Percentiles rank a stretch among this genome's conserved stretches.
Conservation (phyloP, 768 basidiomycete species). For the Vararia minispora region DNA sequence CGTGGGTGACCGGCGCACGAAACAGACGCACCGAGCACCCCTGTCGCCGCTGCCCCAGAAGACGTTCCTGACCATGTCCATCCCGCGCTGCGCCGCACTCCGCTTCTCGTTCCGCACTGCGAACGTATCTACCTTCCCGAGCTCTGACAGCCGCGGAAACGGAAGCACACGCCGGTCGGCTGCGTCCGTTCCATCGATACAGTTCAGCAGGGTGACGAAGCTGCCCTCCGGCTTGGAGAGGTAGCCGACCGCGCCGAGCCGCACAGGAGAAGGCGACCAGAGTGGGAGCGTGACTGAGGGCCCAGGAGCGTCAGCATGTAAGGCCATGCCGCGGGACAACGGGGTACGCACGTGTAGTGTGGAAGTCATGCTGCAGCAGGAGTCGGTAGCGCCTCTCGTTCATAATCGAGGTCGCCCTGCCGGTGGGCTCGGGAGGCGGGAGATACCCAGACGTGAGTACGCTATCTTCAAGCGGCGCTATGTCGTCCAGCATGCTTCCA, state of each 20-base stretch:
- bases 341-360: slow-evolving; percentile 44
- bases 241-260: slow-evolving; percentile 69
- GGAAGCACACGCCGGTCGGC: slow-evolving; percentile 29
- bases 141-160: slow-evolving; percentile 52
- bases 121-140: slow-evolving; percentile 42
- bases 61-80: slow-evolving; percentile 41
- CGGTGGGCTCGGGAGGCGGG: slow-evolving; percentile 28
- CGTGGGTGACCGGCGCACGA: background rate
- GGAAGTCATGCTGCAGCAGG: slow-evolving; percentile 55
- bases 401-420: slow-evolving; percentile 28
- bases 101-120: slow-evolving; percentile 46
- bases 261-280: slow-evolving; percentile 55
- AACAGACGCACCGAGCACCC: slow-evolving; percentile 7
- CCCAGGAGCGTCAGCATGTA: background rate
- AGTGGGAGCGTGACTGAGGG: slow-evolving; percentile 34
- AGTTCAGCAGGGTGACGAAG: slow-evolving; percentile 67
- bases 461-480: slow-evolving; percentile 1
- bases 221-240: slow-evolving; percentile 52
- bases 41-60: slow-evolving; percentile 19
- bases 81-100: slow-evolving; percentile 43
- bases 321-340: too few species aligned
- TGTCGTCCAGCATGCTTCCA: slow-evolving; percentile 5
- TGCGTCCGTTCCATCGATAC: slow-evolving; percentile 41
- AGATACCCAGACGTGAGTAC: slow-evolving; percentile 21
- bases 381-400: slow-evolving; percentile 63